Conservation (phyloP, 768 basidiomycete species). For the Nevesoporus exiguus region DNA sequence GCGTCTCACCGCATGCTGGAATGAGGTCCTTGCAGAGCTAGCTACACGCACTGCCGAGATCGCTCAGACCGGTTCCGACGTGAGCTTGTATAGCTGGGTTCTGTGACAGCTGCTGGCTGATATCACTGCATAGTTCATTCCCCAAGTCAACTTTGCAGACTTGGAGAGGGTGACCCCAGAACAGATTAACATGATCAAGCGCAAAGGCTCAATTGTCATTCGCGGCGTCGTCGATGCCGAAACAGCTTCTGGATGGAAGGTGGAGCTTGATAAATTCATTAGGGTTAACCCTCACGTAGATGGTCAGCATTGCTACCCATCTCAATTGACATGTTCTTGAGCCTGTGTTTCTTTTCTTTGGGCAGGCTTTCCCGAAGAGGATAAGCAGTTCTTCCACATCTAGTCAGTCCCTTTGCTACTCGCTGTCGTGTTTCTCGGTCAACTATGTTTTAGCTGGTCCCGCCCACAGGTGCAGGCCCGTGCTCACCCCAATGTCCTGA, state of each 20-base stretch:
- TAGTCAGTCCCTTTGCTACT: slow-evolving; percentile 45
- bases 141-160: slow-evolving; percentile 57
- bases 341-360: neutral
- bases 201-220: slow-evolving; percentile 59
- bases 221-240: slow-evolving; percentile 54
- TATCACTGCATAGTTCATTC: slow-evolving; percentile 45
- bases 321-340: neutral
- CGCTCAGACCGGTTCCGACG: slow-evolving; percentile 45
- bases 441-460: slow-evolving; percentile 38
- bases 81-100: slow-evolving; percentile 23
- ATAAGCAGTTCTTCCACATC: slow-evolving; percentile 72
- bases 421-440: neutral
- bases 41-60: slow-evolving; percentile 44
- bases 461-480: slow-evolving; percentile 63
- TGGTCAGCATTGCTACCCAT: slow-evolving; percentile 34
- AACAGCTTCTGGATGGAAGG: slow-evolving; percentile 58
- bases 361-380: slow-evolving; percentile 48
- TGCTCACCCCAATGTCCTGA: slow-evolving; percentile 62
- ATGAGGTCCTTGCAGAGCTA: slow-evolving; percentile 52
- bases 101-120: neutral
- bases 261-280: slow-evolving; percentile 52
- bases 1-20: slow-evolving; percentile 53
- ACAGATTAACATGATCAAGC: slow-evolving; percentile 47
- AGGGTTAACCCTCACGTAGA: slow-evolving; percentile 52
- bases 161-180: slow-evolving; percentile 45